These are phyloP conservation scores for Geotrichum candidum DNA, from an alignment of 1,139 yeast species.

Conservation along the genomic window DNA sequence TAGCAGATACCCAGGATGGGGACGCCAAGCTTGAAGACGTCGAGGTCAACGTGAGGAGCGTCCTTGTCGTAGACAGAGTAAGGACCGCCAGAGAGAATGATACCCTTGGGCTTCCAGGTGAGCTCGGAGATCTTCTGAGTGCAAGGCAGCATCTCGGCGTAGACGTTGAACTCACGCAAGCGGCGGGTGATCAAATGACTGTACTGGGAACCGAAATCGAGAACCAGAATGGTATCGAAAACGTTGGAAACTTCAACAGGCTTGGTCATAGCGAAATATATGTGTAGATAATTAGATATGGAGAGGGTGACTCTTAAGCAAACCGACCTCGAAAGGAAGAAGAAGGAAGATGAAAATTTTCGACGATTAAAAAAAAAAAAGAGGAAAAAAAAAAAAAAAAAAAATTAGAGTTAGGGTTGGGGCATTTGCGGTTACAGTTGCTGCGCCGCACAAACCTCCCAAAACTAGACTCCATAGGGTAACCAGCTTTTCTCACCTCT, in stretches of 20 bases:
- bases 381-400: neutral
- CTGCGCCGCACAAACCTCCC: neutral
- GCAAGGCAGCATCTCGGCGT: slow-evolving; percentile 99
- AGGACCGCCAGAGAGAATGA: slow-evolving; percentile 95
- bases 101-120: slow-evolving; percentile 93
- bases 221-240: slow-evolving; percentile 92
- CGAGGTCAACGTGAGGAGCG: slow-evolving; percentile 97
- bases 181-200: slow-evolving; percentile 96
- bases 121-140: slow-evolving; percentile 92
- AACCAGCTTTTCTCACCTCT: neutral
- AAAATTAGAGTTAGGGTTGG: neutral
- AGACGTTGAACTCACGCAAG: slow-evolving; percentile 93
- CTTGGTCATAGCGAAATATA: slow-evolving; percentile 18
- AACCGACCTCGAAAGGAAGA: slow-evolving; percentile 1
- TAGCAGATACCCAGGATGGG: slow-evolving; percentile 97
- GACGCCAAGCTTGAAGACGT: slow-evolving; percentile 78
- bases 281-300: neutral
- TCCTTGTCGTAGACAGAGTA: slow-evolving; percentile 93
- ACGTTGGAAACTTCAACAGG: slow-evolving; percentile 60
- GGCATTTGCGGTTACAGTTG: neutral
- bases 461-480: neutral
- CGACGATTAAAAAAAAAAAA: neutral
- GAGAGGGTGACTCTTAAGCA: slow-evolving; percentile 10
- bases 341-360: neutral
- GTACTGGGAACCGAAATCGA: slow-evolving; percentile 98